Evolutionary conservation across 2,329 filamentous ascomycete species (phyloP).

Genomic region (Verticillium longisporum): DNA sequence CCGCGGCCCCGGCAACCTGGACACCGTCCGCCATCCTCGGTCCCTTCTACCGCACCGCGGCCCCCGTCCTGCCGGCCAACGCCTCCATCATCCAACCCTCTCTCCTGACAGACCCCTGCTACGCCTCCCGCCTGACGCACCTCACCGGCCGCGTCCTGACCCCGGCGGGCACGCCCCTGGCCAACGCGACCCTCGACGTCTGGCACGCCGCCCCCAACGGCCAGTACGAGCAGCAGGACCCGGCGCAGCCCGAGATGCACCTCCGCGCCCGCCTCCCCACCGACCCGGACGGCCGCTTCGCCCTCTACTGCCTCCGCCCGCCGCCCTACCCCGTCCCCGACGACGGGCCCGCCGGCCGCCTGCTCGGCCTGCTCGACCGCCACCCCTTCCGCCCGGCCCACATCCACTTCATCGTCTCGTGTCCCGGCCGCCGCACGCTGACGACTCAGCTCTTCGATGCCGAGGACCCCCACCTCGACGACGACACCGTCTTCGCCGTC

Average conservation of each 20-base stretch:
- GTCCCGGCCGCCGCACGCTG: constrained; percentile 51
- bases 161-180: constrained; percentile 46
- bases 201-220: constrained; percentile 60
- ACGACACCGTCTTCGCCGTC: constrained; percentile 27
- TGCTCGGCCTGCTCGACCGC: constrained; percentile 21
- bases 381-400: constrained; percentile 25
- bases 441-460: constrained; percentile 61
- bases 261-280: constrained; percentile 67
- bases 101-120: constrained; percentile 15
- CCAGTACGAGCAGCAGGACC: constrained; percentile 67
- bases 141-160: constrained; percentile 52
- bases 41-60: constrained; percentile 62
- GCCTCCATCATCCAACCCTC: constrained; percentile 42
- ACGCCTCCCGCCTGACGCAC: constrained; percentile 39
- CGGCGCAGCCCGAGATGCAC: constrained; percentile 64
- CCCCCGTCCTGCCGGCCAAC: constrained; percentile 51
- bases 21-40: constrained; percentile 63
- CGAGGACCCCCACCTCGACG: constrained; percentile 43
- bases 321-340: constrained; percentile 42
- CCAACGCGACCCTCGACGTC: constrained; percentile 50
- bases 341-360: constrained; percentile 20
- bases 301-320: constrained; percentile 53
- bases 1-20: constrained; percentile 13
- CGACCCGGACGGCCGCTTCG: constrained; percentile 56
- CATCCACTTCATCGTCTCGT: constrained; percentile 29